phyloP scores from a whole-genome alignment of 1,284 basidiomycete genomes.

The Xerocomus nothofagi region DNA sequence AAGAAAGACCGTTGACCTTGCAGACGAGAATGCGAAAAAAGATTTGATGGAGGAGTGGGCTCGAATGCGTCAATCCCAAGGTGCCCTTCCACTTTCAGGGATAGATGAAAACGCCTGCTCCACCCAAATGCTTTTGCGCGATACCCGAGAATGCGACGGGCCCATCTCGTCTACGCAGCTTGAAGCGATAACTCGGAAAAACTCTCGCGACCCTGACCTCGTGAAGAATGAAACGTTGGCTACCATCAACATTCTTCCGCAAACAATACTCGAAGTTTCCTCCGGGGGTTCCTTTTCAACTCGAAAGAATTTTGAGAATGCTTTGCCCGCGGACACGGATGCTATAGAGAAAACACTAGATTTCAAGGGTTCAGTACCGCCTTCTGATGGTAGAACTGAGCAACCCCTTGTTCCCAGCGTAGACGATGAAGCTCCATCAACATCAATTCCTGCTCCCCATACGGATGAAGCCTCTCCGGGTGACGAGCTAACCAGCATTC shows the following conservation, averaged over 20 bases:
- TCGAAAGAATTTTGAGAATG: neutral
- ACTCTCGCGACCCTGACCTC: neutral
- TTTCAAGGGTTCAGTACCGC: neutral
- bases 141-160: neutral
- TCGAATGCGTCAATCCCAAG: conserved; percentile 30
- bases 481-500: neutral
- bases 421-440: neutral
- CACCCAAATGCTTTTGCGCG: neutral
- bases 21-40: conserved; percentile 24
- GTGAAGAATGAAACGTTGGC: conserved; percentile 1
- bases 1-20: conserved; percentile 15
- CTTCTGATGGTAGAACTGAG: neutral
- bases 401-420: neutral
- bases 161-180: neutral
- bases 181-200: neutral
- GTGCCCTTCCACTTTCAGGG: conserved; percentile 17
- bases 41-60: conserved; percentile 34
- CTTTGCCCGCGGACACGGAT: neutral
- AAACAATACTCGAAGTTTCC: neutral
- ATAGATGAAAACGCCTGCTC: conserved; percentile 3
- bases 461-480: neutral
- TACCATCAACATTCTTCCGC: neutral
- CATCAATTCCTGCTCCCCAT: neutral
- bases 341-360: neutral
- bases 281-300: neutral